Conservation (phyloP, 129 eudicot species). For the Helianthus annuus region DNA sequence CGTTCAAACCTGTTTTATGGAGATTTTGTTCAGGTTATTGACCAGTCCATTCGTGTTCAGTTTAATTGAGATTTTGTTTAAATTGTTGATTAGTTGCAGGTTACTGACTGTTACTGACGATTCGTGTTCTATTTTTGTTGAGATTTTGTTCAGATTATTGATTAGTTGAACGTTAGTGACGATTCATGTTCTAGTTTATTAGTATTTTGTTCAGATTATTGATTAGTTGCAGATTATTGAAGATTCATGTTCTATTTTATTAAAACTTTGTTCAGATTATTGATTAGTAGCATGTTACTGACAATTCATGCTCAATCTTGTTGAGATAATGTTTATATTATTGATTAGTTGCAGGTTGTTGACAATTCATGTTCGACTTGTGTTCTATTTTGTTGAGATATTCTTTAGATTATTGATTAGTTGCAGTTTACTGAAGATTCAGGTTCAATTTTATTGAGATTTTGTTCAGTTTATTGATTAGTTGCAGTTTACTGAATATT, state of each 20-base stretch:
- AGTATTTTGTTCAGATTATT: constrained; percentile 1
- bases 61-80: no score
- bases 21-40: no score
- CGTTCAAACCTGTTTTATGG: neutral
- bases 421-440: constrained; percentile 2
- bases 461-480: constrained; percentile 1
- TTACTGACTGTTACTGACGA: no score
- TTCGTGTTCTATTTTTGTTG: no score
- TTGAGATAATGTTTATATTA: neutral
- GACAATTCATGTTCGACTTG: no score
- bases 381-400: neutral
- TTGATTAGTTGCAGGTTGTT: no score
- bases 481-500: neutral
- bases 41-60: no score
- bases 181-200: neutral
- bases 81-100: neutral
- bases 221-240: constrained; percentile 11
- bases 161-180: no score
- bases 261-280: neutral
- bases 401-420: neutral
- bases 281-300: constrained; percentile 11
- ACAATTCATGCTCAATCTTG: no score
- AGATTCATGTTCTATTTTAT: neutral
- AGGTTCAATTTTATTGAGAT: neutral
- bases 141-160: neutral